Evolutionary conservation across 225 moss, liverwort and hornwort species (phyloP), one percentile per base, ranked within the genome.

Genomic region (Polytrichum commune): DNA sequence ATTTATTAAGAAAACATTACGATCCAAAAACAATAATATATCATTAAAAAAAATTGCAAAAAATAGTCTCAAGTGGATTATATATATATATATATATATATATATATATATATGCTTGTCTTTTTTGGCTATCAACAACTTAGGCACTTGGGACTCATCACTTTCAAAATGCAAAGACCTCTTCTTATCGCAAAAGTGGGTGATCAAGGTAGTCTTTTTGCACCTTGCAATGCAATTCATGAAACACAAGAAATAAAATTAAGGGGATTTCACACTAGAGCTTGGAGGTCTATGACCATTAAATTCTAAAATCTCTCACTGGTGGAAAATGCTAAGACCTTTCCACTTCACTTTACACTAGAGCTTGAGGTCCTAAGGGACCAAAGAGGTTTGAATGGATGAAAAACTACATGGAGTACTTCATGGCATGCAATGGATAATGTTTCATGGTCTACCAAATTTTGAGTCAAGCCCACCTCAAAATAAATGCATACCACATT

Each of bases 131-230:
- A 54, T 65, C 5, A 38, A 19, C 3, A 80, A 76, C 62, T 64
- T 78, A 68, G 64, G 54, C 23, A 83, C 68, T 32, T 27, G 66
- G 63, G 66, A 38, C 0, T 83, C 78, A 27, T 78, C 65, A n/a
- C 78, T 72, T 71, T 63, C 75, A 67, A 53, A 55, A 38, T 74
- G 75, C 13, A 54, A 65, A 32, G 75, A 66, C 60, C 54, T 73
- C 53, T 29, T 70, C 61, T 78, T 78, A 73, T 63, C 66, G 80
- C 74, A 86, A 60, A 4, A 86, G 64, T 5, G 86, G 86, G 29
- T 86, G 86, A 73, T 81, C 71, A 66, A 83, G 86, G 72, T 74
- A 86, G 71, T 86, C 83, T 80, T 66, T 86, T 77, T 86, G 86
- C 69, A 86, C 68, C 66, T 83, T 86, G 78, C 74, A 81, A 81